These are phyloP conservation scores for Nicotiana attenuata DNA, from an alignment of 257 asterid species.

Conservation along the genomic window DNA sequence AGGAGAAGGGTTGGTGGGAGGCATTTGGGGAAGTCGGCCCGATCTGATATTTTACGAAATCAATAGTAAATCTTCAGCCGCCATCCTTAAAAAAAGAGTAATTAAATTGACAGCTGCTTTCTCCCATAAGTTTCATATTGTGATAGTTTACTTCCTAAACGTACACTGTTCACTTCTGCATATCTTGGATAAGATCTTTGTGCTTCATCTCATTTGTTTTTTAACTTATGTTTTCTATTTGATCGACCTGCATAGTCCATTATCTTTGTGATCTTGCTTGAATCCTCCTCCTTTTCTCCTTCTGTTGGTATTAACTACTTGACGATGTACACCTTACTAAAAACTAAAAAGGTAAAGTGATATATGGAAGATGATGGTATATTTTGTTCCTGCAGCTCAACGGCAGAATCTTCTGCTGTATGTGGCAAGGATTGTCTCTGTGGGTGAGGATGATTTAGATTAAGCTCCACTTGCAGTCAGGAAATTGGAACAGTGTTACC, in stretches of 20 bases:
- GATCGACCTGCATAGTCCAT: background rate
- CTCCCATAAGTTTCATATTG: background rate
- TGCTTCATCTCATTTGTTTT: constrained; percentile 8
- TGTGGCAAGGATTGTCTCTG: constrained; percentile 91
- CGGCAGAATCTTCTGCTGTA: constrained; percentile 58
- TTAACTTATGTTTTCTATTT: background rate
- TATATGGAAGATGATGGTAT: constrained; percentile 89
- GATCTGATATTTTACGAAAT: background rate
- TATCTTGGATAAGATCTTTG: constrained; percentile 9
- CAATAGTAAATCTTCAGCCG: background rate
- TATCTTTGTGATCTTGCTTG: background rate
- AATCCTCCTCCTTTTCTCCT: background rate
- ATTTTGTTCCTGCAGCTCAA: constrained; percentile 77
- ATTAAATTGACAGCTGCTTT: too few species aligned
- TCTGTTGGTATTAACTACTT: constrained; percentile 36
- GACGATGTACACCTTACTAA: constrained; percentile 75
- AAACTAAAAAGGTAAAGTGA: constrained; percentile 73
- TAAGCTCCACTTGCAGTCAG: constrained; percentile 11
- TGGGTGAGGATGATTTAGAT: constrained; percentile 46
- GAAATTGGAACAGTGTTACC: constrained; percentile 2
- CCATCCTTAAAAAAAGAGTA: too few species aligned
- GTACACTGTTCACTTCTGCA: background rate
- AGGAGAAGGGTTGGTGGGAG: background rate
- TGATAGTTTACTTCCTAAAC: background rate
- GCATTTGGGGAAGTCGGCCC: background rate